Percentiles rank a stretch among this genome's conserved stretches.
Conservation (phyloP, 106 monocot genomes). For the Posidonia australis region DNA sequence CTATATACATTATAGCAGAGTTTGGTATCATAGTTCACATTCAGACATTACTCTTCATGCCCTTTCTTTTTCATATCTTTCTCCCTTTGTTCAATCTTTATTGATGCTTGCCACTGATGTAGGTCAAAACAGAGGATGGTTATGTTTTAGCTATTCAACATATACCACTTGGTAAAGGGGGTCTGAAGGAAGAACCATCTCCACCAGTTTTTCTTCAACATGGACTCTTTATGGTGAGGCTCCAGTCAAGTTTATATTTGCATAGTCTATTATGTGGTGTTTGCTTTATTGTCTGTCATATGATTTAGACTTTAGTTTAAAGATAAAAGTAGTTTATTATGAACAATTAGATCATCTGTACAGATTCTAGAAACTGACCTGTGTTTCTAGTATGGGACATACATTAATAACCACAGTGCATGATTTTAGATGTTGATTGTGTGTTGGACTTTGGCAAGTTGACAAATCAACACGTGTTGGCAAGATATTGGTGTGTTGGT, state of each 20-base stretch:
- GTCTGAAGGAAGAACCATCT: slow-evolving; percentile 10
- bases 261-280: neutral
- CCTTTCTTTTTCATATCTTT: too few species aligned
- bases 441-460: too few species aligned
- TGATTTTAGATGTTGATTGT: too few species aligned
- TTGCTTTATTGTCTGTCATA: neutral
- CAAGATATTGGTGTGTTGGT: too few species aligned
- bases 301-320: neutral
- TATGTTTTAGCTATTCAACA: slow-evolving; percentile 64
- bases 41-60: too few species aligned
- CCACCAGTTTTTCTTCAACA: slow-evolving; percentile 85
- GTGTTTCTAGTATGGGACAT: too few species aligned
- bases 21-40: too few species aligned
- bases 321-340: neutral
- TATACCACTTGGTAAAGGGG: slow-evolving; percentile 40
- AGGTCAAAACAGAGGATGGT: slow-evolving; percentile 81
- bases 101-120: neutral
- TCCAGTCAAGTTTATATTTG: neutral
- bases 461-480: too few species aligned
- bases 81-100: neutral
- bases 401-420: too few species aligned
- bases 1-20: too few species aligned
- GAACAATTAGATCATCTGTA: too few species aligned
- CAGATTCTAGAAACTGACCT: too few species aligned
- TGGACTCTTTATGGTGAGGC: slow-evolving; percentile 70